Conservation (phyloP, 2,329 filamentous ascomycete species). For the Passalora sequoiae region DNA sequence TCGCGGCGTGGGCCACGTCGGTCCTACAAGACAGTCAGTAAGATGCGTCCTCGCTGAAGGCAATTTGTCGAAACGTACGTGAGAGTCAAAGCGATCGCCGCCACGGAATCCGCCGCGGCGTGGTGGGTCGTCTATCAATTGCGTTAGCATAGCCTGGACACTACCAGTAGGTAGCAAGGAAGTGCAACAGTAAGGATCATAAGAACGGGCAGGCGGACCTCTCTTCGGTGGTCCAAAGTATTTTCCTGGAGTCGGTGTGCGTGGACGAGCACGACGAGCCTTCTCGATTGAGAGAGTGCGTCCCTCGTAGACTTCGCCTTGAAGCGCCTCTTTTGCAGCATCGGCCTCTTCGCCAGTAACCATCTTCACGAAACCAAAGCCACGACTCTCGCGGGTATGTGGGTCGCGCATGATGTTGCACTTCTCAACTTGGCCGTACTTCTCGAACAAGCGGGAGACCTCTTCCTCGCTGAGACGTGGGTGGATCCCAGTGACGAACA, state of each 20-base stretch:
- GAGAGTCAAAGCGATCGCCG: slow-evolving; percentile 41
- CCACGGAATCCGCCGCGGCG: slow-evolving; percentile 43
- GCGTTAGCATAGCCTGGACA: slow-evolving; percentile 19
- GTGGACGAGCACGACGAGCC: slow-evolving; percentile 87
- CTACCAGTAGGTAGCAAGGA: slow-evolving; percentile 11
- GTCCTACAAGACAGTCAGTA: slow-evolving; percentile 23
- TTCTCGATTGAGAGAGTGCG: slow-evolving; percentile 98
- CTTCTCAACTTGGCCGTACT: slow-evolving; percentile 97
- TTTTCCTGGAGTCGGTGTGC: slow-evolving; percentile 95
- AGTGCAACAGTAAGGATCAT: slow-evolving; percentile 15
- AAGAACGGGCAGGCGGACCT: slow-evolving; percentile 22
- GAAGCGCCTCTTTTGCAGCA: slow-evolving; percentile 90
- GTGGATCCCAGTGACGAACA: slow-evolving; percentile 98
- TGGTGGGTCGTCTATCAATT: slow-evolving; percentile 41
- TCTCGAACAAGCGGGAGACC: slow-evolving; percentile 92
- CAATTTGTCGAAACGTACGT: slow-evolving; percentile 26
- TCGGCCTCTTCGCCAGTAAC: slow-evolving; percentile 90
- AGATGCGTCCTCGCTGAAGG: neutral
- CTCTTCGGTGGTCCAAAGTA: slow-evolving; percentile 98
- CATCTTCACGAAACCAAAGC: slow-evolving; percentile 99
- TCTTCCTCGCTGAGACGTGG: slow-evolving; percentile 85
- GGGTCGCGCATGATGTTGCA: slow-evolving; percentile 99
- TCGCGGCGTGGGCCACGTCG: slow-evolving; percentile 43
- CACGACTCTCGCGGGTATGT: slow-evolving; percentile 96
- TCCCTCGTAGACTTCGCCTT: slow-evolving; percentile 91